These are phyloP conservation scores for Suillus luteus DNA, from an alignment of 768 basidiomycete genomes.

Conservation along the genomic window DNA sequence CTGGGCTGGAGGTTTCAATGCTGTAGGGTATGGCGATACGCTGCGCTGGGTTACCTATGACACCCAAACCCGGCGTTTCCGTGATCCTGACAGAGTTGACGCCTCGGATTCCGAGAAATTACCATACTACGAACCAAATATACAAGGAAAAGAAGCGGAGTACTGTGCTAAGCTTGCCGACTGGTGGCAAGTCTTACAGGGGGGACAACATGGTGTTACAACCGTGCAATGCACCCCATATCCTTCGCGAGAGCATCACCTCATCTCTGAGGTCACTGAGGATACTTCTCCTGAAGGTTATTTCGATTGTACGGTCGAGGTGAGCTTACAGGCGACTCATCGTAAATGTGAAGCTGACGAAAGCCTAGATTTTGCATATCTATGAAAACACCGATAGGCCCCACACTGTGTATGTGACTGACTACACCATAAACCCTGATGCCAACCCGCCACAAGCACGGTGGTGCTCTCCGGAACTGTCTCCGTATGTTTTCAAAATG, in stretches of 20 bases:
- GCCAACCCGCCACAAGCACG: constrained; percentile 36
- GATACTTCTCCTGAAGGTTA: constrained; percentile 47
- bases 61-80: constrained; percentile 36
- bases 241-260: constrained; percentile 40
- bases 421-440: constrained; percentile 53
- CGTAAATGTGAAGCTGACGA: background rate
- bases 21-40: constrained; percentile 48
- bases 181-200: constrained; percentile 50
- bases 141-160: constrained; percentile 37
- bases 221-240: constrained; percentile 15
- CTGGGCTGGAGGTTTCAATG: constrained; percentile 33
- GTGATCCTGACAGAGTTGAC: constrained; percentile 39
- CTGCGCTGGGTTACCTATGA: constrained; percentile 60
- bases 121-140: constrained; percentile 47
- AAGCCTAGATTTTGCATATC: constrained; percentile 50
- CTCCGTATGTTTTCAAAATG: constrained; percentile 49
- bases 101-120: constrained; percentile 39
- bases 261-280: constrained; percentile 53
- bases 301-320: constrained; percentile 67
- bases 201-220: constrained; percentile 22
- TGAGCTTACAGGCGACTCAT: constrained; percentile 26
- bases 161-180: constrained; percentile 47
- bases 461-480: constrained; percentile 52
- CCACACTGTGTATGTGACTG: constrained; percentile 61
- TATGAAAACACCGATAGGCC: constrained; percentile 39